phyloP scores from a whole-genome alignment of 768 basidiomycete species.

The Trametes cinnabarina region DNA sequence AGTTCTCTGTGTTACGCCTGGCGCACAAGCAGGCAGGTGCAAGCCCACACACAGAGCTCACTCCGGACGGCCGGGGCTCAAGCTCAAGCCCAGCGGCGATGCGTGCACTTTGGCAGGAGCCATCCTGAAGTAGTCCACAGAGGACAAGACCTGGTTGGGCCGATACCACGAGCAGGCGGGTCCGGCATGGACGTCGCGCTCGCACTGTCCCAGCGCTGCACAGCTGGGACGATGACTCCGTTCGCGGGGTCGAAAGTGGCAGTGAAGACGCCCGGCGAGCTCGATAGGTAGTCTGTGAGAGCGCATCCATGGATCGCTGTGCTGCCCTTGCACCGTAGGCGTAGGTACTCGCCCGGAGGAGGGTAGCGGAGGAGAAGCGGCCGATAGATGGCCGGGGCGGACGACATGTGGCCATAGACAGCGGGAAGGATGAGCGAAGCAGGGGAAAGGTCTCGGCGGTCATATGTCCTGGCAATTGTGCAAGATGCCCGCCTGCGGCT shows the following conservation, averaged over 20 bases:
- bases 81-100: not conserved
- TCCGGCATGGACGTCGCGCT: too few species aligned
- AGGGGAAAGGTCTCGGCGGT: not conserved
- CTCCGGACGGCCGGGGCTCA: slow-evolving; percentile 1
- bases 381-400: slow-evolving; percentile 1
- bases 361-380: not conserved
- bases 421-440: not conserved
- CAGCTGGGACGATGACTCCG: not conserved
- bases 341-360: not conserved
- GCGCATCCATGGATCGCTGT: not conserved
- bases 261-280: too few species aligned
- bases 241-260: not conserved
- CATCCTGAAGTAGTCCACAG: slow-evolving; percentile 2
- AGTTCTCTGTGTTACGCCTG: not conserved
- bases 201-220: too few species aligned
- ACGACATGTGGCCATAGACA: slow-evolving; percentile 2
- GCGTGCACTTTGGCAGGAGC: too few species aligned
- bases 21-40: too few species aligned
- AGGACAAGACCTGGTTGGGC: not conserved
- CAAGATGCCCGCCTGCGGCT: not conserved
- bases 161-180: not conserved
- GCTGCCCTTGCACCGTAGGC: not conserved
- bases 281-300: not conserved
- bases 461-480: not conserved
- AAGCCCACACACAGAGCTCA: not conserved